Base-by-base conservation (phyloP, 768 basidiomycete genomes). In the Rhodotorula toruloides region DNA sequence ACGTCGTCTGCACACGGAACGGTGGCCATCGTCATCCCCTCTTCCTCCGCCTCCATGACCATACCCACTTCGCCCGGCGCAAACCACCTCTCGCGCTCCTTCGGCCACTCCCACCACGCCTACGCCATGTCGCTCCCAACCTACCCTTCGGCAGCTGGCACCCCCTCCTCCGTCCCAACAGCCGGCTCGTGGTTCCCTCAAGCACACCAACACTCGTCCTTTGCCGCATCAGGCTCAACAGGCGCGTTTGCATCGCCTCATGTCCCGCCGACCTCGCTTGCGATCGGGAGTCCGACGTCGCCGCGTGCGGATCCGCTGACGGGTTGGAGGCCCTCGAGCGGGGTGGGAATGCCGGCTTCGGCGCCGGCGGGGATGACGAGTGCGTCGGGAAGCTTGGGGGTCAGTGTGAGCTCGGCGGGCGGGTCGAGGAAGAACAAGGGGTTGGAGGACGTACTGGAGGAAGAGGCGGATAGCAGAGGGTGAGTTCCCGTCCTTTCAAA, bases 1-100 rank as follows among this genome's bases (percentile, higher is more conserved):
- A 11, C 0, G 22, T 8, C 6, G 40, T 16, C 22, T 3, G 42
- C 40, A 11, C 52, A n/a, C 22, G 29, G 10, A 27, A 2, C 40
- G 10, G 59, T 86, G 70, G 86, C 86, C 16, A 88, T 89, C 75
- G 79, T 87, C 55, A 89, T 89, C 71, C 88, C 86, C 12, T 77
- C 81, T 27, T 76, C 79, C 71, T 73, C 79, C 81, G 47, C 81
- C 79, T 37, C 83, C 80, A 0, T 81, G 81, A 9, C 79, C 81
- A 27, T 77, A 76, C n/a, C n/a, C n/a, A n/a, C n/a, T n/a, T n/a
- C 4, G 72, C 76, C 64, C 31, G 19, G 42, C 74, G 44, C 76
- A 73, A 34, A 66, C 80, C 79, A 42, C n/a, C n/a, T n/a, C n/a
- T n/a, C n/a, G n/a, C n/a, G n/a, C n/a, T n/a, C n/a, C n/a, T n/a